Conservation (phyloP, 345 rosid genomes). For the Euphorbia tirucalli region DNA sequence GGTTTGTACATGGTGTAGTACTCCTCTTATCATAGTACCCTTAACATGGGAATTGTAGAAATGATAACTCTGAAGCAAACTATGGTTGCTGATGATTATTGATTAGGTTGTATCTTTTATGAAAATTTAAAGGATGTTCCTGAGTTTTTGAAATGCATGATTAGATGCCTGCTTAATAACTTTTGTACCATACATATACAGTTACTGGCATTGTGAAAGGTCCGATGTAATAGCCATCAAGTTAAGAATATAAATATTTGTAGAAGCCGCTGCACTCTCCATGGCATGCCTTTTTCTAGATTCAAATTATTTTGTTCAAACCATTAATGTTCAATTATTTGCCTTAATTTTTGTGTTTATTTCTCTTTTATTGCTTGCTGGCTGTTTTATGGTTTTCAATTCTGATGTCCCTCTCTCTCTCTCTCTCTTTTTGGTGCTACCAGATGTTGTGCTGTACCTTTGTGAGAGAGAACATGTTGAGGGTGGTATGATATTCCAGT, state of each 20-base stretch:
- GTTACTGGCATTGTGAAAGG: not conserved
- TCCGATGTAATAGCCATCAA: not conserved
- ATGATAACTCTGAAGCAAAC: not conserved
- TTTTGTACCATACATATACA: not conserved
- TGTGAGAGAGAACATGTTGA: constrained; percentile 98
- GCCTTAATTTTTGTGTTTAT: not conserved
- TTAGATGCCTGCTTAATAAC: not conserved
- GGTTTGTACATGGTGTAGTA: constrained; percentile 41
- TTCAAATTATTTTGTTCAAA: not conserved
- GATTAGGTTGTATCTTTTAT: not conserved
- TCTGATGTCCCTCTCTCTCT: constrained; percentile 2
- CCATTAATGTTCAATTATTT: not conserved
- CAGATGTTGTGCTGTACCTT: constrained; percentile 86
- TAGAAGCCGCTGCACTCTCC: not conserved
- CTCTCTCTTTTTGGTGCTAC: constrained; percentile 14
- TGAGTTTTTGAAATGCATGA: not conserved
- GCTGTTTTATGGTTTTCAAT: not conserved
- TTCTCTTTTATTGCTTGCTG: not conserved
- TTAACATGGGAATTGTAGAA: not conserved
- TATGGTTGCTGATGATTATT: not conserved
- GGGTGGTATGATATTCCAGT: constrained; percentile 98
- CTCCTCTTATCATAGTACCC: not conserved
- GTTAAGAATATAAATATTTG: not conserved
- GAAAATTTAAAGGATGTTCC: not conserved
- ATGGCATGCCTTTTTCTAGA: not conserved